These are phyloP conservation scores for Sisymbrium irio DNA, from an alignment of 345 rosid species.

Conservation along the genomic window DNA sequence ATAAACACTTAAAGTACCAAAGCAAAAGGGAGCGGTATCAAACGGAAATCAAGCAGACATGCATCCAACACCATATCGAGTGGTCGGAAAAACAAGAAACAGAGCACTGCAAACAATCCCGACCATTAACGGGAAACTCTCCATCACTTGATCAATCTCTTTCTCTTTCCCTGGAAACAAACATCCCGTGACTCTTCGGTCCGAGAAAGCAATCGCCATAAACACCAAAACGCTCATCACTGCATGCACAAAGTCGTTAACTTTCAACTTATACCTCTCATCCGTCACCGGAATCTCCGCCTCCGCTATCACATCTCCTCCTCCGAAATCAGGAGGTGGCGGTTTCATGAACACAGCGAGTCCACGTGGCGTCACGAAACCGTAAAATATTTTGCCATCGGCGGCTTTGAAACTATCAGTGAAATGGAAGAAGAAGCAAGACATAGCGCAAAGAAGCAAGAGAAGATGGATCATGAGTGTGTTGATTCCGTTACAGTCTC, in stretches of 20 bases:
- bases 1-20: not conserved
- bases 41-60: constrained; percentile 41
- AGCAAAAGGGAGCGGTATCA: not conserved
- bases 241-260: constrained; percentile 67
- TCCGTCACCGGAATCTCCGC: constrained; percentile 48
- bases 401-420: constrained; percentile 64
- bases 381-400: constrained; percentile 66
- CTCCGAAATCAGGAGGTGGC: constrained; percentile 23
- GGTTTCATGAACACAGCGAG: constrained; percentile 56
- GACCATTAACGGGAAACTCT: constrained; percentile 77
- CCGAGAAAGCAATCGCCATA: constrained; percentile 67
- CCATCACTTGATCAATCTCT: constrained; percentile 83
- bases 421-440: constrained; percentile 78
- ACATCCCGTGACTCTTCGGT: constrained; percentile 57
- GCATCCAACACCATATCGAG: constrained; percentile 68
- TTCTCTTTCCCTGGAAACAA: constrained; percentile 61
- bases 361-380: constrained; percentile 64
- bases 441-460: constrained; percentile 51
- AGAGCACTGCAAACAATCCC: constrained; percentile 67
- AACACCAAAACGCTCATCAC: constrained; percentile 75
- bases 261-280: constrained; percentile 54
- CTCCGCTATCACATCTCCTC: constrained; percentile 49
- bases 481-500: constrained; percentile 56
- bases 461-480: constrained; percentile 57
- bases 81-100: constrained; percentile 68